A percentile compares a stretch with the other conserved stretches of the same genome.
These are phyloP conservation scores for Cyberlindnera euphorbiiphila DNA, from an alignment of 805 yeast species.

Conservation along the genomic window DNA sequence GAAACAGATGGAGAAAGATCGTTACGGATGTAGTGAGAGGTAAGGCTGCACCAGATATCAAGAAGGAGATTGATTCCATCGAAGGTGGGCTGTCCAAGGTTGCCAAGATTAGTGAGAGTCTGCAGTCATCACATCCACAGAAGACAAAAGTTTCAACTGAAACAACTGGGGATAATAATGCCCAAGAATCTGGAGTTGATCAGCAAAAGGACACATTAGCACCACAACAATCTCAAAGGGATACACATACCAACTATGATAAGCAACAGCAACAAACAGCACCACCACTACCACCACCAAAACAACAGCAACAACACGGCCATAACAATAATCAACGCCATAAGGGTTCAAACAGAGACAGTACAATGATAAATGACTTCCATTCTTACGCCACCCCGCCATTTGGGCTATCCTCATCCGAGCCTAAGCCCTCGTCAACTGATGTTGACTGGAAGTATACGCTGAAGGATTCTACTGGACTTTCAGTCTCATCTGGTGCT, in stretches of 20 bases:
- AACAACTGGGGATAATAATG: no score
- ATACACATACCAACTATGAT: background rate
- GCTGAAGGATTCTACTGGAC: slow-evolving; percentile 42
- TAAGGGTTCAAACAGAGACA: no score
- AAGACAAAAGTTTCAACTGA: no score
- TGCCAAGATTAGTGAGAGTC: slow-evolving; percentile 24
- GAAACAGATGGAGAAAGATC: slow-evolving; percentile 90
- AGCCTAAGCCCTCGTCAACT: slow-evolving; percentile 28
- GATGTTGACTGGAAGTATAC: slow-evolving; percentile 63
- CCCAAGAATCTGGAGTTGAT: slow-evolving; percentile 1
- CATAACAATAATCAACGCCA: background rate
- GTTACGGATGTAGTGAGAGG: slow-evolving; percentile 72
- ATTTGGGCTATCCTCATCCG: slow-evolving; percentile 9
- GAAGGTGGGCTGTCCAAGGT: slow-evolving; percentile 33
- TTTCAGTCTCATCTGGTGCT: slow-evolving; percentile 45
- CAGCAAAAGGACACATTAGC: no score
- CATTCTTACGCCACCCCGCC: slow-evolving; percentile 8
- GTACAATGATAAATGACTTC: background rate
- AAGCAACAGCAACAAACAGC: background rate
- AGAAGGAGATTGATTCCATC: slow-evolving; percentile 54
- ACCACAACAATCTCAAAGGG: background rate
- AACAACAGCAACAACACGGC: background rate
- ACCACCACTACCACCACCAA: slow-evolving; percentile 1
- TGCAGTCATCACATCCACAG: slow-evolving; percentile 12
- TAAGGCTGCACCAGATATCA: slow-evolving; percentile 51